Conservation (phyloP, 2,329 filamentous ascomycete species). For the Botrytis porri region DNA sequence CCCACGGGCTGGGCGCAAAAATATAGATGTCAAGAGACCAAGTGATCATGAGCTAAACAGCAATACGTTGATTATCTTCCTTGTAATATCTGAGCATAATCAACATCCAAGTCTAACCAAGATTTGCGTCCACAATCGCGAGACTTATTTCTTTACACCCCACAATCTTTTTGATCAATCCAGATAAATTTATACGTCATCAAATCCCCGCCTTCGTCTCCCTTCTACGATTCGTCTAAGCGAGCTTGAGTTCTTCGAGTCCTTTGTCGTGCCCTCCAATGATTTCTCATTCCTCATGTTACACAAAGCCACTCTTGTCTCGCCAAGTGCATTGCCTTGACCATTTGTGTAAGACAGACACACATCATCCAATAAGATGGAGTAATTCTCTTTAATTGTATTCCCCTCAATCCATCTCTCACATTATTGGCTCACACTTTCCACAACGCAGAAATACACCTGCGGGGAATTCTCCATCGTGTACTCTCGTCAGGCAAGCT, state of each 20-base stretch:
- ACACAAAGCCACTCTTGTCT: neutral
- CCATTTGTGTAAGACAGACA: neutral
- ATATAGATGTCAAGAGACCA: neutral
- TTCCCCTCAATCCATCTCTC: neutral
- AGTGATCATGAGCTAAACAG: conserved; percentile 7
- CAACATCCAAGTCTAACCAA: neutral
- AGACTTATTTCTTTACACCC: neutral
- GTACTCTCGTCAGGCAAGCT: neutral
- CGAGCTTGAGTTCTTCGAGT: neutral
- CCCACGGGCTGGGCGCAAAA: neutral
- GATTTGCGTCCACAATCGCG: neutral
- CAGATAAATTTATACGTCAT: neutral
- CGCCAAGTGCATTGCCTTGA: conserved; percentile 8
- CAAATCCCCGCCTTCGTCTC: neutral
- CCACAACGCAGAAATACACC: neutral
- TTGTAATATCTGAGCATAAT: neutral
- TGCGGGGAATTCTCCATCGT: neutral
- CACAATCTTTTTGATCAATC: neutral
- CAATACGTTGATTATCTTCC: neutral
- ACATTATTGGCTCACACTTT: neutral
- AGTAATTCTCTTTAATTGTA: neutral
- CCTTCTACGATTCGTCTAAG: conserved; percentile 10
- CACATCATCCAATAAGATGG: neutral
- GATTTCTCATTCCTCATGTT: neutral
- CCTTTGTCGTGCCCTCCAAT: conserved; percentile 10